Percentiles rank a stretch among this genome's conserved stretches.
Conservation (phyloP, 768 basidiomycete genomes). For the Pilatotrama ljubarskyi region DNA sequence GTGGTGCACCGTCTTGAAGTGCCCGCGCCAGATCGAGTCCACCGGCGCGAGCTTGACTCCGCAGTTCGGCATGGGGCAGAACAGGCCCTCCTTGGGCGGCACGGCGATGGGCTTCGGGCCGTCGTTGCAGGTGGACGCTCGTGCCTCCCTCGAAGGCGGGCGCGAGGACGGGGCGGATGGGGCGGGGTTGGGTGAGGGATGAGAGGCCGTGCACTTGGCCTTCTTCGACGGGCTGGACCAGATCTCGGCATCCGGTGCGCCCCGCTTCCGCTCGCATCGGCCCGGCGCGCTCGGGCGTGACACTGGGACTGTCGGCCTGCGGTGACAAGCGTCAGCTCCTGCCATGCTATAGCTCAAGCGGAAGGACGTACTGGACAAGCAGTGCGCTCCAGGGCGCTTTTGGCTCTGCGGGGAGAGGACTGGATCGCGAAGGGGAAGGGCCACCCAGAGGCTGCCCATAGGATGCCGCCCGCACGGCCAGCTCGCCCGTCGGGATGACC, state of each 20-base stretch:
- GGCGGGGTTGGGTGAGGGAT: background rate
- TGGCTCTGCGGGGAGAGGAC: no score
- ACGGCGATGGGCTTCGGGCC: conserved; percentile 1
- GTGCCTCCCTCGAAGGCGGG: background rate
- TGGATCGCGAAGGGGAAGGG: no score
- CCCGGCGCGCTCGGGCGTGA: background rate
- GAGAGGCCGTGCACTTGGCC: background rate
- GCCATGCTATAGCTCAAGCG: background rate
- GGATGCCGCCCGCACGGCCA: no score
- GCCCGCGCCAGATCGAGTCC: conserved; percentile 6
- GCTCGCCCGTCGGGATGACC: no score
- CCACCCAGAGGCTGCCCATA: no score
- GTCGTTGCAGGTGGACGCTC: background rate
- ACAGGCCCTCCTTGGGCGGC: background rate
- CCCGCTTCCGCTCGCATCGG: background rate
- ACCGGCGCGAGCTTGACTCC: background rate
- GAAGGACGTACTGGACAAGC: background rate
- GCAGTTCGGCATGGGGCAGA: conserved; percentile 7
- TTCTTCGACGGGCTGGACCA: background rate
- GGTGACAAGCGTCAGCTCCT: no score
- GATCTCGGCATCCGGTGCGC: background rate
- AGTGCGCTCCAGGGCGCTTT: no score
- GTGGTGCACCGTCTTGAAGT: conserved; percentile 5
- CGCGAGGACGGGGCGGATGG: background rate
- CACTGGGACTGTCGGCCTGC: no score